Evolutionary conservation across 768 basidiomycete genomes (phyloP), one percentile per base, ranked within the genome.

Genomic region (Leccinum imitatum): DNA sequence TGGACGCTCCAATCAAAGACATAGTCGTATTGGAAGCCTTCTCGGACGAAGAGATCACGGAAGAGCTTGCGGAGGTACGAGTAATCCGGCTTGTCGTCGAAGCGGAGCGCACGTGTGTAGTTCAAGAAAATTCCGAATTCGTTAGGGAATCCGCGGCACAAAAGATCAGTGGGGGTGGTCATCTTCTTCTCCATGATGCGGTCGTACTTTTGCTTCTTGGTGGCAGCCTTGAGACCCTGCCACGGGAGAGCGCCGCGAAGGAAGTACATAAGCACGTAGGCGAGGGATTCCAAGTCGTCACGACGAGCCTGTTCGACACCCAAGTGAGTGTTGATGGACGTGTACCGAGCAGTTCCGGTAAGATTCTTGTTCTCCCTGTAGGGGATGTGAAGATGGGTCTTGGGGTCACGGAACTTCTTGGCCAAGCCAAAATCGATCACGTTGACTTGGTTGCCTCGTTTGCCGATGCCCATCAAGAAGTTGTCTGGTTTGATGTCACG

Each of bases 131-230:
- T 97, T 46, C 95, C 96, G 65, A 98, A 97, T 79, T 99, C 97
- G 80, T 95, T 95, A 62, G 97, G 96, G 85, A 97, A 98, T n/a
- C 93, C 95, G 66, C 96, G 95, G 81, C 96, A 98, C 30, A 99
- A 87, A 59, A 96, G 82, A 74, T 98, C 95, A 54, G 93, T 95
- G 14, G 95, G 93, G 0, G 95, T 97, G 39, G 97, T 98, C 95
- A 99, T 98, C 87, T 99, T 99, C 87, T 99, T 99, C 80, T 99
- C 97, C 97, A 99, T 99, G 80, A 99, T 99, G 61, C 97, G 90
- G 78, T 98, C 97, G 77, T 98, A 98, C 81, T 99, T 99, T 84
- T 99, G 97, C 86, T 99, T 99, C 93, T 99, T 99, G 60, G 97
- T 99, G 44, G 96, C 96, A 61, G 97, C 97, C 81, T 99, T 99